Evolutionary conservation across 2,329 filamentous ascomycete species (phyloP).

Genomic region (Pseudogymnoascus pannorum): DNA sequence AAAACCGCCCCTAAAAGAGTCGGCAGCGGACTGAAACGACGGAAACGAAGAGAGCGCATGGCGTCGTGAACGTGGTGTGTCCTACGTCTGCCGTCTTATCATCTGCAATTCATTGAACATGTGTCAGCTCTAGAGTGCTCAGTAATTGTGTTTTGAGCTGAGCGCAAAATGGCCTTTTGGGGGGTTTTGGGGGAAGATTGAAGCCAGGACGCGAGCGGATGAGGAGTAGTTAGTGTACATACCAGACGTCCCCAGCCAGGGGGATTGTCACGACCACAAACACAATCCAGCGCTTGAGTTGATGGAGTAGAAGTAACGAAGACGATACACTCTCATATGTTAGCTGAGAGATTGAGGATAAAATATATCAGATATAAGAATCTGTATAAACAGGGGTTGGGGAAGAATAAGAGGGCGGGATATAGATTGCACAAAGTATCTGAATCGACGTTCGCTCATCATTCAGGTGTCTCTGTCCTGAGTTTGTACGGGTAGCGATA

Average conservation of each 20-base stretch:
- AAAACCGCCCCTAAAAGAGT: constrained; percentile 64
- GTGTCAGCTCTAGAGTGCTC: background rate
- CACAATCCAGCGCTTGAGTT: background rate
- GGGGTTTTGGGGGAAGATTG: background rate
- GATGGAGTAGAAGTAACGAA: background rate
- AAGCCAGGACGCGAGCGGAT: background rate
- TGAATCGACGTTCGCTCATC: background rate
- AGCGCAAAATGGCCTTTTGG: background rate
- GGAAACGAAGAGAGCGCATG: constrained; percentile 62
- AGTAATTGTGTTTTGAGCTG: background rate
- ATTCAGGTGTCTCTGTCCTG: background rate
- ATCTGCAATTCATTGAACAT: background rate
- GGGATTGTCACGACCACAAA: background rate
- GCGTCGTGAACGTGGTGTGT: constrained; percentile 22
- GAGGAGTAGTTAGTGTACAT: background rate
- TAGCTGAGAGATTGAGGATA: background rate
- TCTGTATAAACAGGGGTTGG: background rate
- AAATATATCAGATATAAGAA: background rate
- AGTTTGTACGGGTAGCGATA: background rate
- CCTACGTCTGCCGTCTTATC: background rate
- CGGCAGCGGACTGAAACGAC: constrained; percentile 72
- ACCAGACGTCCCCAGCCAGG: background rate
- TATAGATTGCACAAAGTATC: background rate
- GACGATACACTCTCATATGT: background rate
- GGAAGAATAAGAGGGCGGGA: background rate